Evolutionary conservation across 495 filamentous ascomycete species (phyloP), one percentile per base, ranked within the genome.

Genomic region (Aspergillus coremiiformis): DNA sequence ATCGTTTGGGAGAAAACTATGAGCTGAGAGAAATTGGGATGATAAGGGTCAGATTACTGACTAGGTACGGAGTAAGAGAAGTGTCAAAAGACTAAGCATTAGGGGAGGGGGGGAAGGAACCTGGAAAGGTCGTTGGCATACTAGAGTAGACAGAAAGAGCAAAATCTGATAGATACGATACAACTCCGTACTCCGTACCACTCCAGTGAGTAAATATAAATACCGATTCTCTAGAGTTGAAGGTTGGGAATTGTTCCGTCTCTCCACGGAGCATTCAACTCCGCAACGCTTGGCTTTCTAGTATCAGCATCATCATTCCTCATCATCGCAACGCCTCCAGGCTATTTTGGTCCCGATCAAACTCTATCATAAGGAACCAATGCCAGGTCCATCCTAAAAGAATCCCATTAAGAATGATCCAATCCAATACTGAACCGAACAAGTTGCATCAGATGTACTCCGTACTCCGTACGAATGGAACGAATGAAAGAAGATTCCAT

Each of bases 11-110:
- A 17, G 43, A 32, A 23, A 48, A 47, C 20, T 22, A 59, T 55
- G 52, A 59, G 48, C 44, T 55, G 37, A 59, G 52, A 59, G 56
- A 59, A 59, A 59, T 37, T 12, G 37, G 14, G 24, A 10, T 56
- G 54, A 57, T 57, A 57, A 57, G 54, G 15, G 3, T 32, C 20
- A n/a, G 21, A 24, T 27, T 20, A n/a, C 21, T 42, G n/a, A n/a
- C n/a, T n/a, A n/a, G n/a, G n/a, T n/a, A n/a, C n/a, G n/a, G n/a
- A n/a, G n/a, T n/a, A n/a, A n/a, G n/a, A n/a, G n/a, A n/a, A n/a
- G n/a, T n/a, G n/a, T n/a, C n/a, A n/a, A n/a, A n/a, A n/a, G n/a
- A n/a, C n/a, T n/a, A n/a, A n/a, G n/a, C n/a, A n/a, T n/a, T n/a
- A n/a, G n/a, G n/a, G n/a, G n/a, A n/a, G n/a, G n/a, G n/a, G n/a